Evolutionary conservation across 2,329 filamentous ascomycete genomes (phyloP), one percentile per base, ranked within the genome.

Genomic region (Alternaria infectoria): DNA sequence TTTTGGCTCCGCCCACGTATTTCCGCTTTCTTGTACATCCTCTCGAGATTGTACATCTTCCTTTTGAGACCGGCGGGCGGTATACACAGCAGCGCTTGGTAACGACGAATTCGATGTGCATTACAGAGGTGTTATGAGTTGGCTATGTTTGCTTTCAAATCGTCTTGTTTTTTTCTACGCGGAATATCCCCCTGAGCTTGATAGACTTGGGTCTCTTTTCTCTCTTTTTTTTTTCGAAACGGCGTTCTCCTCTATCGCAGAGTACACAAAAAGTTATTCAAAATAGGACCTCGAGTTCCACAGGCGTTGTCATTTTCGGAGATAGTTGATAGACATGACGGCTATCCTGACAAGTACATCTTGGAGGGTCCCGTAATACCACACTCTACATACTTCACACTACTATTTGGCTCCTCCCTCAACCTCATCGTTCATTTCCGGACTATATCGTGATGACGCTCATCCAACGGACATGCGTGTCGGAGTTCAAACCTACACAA

Each of bases 101-200:
- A 74, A 74, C 69, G 70, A 76, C 69, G 72, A 75, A 40, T 57
- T 66, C 69, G 72, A 76, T 77, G 70, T 75, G 73, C 75, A 78
- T 77, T 71, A 70, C 64, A 77, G 69, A 67, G 74, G 73, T 74
- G 74, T 74, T 71, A 43, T 64, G 59, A 70, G 66, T 59, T 65
- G 69, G 61, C 59, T 52, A 62, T 56, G 51, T 61, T 58, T 66
- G 65, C 63, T 69, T 43, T 63, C 15, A 36, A 56, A 40, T 40
- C 36, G 36, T 40, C 11, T 26, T 66, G 2, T 36, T 36, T 62
- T 60, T 45, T 52, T 59, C 30, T 40, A 59, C 62, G 67, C 65
- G 62, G 68, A 67, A 70, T 74, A 74, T 73, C 66, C 68, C 67
- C 60, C 55, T 21, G 61, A 62, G 62, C 69, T 67, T 46, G 54